These are phyloP conservation scores for Nitzschia palea DNA, from an alignment of 108 stramenopile genomes.

Conservation along the genomic window DNA sequence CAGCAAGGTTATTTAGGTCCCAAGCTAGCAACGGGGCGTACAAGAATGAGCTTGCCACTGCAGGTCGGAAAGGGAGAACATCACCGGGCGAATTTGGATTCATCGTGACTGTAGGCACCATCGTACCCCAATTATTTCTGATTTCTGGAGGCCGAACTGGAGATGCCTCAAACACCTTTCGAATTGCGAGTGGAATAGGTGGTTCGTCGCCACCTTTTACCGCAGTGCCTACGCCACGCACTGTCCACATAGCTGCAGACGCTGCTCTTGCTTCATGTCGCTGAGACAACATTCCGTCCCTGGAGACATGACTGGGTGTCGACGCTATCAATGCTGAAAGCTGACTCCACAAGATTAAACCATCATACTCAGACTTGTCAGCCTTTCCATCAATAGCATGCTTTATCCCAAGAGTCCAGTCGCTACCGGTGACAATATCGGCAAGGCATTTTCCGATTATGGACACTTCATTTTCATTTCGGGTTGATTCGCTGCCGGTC, in stretches of 20 bases:
- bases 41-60: conserved; percentile 75
- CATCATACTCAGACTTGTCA: conserved; percentile 21
- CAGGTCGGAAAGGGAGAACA: conserved; percentile 69
- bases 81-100: neutral
- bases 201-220: conserved; percentile 28
- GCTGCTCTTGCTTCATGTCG: conserved; percentile 80
- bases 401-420: conserved; percentile 44
- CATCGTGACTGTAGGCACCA: conserved; percentile 38
- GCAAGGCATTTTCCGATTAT: conserved; percentile 56
- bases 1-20: conserved; percentile 83
- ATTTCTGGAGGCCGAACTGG: conserved; percentile 28
- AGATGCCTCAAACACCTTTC: conserved; percentile 23
- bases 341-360: conserved; percentile 60
- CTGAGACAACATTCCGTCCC: conserved; percentile 71
- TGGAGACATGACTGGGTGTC: conserved; percentile 78
- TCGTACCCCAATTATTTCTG: conserved; percentile 64
- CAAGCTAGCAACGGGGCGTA: conserved; percentile 84
- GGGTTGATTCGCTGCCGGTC: neutral
- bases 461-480: conserved; percentile 27
- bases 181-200: conserved; percentile 61
- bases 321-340: conserved; percentile 70
- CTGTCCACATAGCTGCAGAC: conserved; percentile 84
- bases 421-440: conserved; percentile 70
- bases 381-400: conserved; percentile 5
- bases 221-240: conserved; percentile 53